A percentile compares a stretch with the other conserved stretches of the same genome.
These are phyloP conservation scores for Trichoderma aggressivum DNA, from an alignment of 2,329 filamentous ascomycete species.

Conservation along the genomic window DNA sequence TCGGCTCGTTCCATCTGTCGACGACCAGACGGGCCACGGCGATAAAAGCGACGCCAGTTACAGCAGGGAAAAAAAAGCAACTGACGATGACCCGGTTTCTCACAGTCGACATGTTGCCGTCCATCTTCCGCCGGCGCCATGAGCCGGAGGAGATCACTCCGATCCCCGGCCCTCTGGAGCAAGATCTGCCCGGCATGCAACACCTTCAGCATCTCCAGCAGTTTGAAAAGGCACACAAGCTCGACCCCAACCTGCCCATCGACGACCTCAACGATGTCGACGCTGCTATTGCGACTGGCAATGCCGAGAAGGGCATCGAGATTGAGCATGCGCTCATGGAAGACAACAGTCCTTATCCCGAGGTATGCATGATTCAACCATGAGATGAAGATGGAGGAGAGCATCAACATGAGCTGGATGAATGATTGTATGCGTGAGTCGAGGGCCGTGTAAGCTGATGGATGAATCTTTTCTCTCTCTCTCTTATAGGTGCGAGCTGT, in stretches of 20 bases:
- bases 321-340: conserved; percentile 58
- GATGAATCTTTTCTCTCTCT: neutral
- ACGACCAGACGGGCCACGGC: conserved; percentile 13
- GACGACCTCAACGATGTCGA: conserved; percentile 60
- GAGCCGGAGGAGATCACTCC: conserved; percentile 46
- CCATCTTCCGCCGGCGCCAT: conserved; percentile 45
- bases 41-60: neutral
- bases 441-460: neutral
- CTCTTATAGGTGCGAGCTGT: conserved; percentile 56
- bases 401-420: neutral
- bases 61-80: neutral
- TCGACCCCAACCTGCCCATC: conserved; percentile 63
- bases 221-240: conserved; percentile 58
- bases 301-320: conserved; percentile 54
- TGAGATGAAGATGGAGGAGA: neutral
- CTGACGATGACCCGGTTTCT: neutral
- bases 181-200: conserved; percentile 40
- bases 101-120: conserved; percentile 31
- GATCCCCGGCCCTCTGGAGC: conserved; percentile 38
- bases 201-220: conserved; percentile 48
- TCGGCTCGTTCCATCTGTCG: conserved; percentile 16
- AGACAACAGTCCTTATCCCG: conserved; percentile 65
- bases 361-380: conserved; percentile 41
- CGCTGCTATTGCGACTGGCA: conserved; percentile 51
- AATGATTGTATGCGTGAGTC: neutral